Percentiles rank a stretch among this genome's conserved stretches.
Conservation (phyloP, 2,329 filamentous ascomycete species). For the Aplosporella prunicola region DNA sequence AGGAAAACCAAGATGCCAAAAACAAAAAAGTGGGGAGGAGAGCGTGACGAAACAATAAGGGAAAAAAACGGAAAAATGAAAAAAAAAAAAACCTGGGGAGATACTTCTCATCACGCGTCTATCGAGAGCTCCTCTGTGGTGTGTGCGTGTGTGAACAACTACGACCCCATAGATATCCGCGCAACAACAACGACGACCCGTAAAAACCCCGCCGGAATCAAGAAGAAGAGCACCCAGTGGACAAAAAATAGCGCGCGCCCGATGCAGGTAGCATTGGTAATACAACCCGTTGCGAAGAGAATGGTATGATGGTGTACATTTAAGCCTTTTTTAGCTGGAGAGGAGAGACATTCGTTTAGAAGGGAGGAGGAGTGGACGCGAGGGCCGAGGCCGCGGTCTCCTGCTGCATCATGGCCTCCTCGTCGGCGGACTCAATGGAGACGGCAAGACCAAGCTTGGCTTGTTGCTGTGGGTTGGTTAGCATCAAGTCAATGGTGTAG, state of each 20-base stretch:
- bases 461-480: slow-evolving; percentile 57
- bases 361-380: slow-evolving; percentile 26
- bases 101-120: too few relatives aligned
- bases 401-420: slow-evolving; percentile 33
- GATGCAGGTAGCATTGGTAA: slow-evolving; percentile 10
- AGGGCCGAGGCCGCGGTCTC: slow-evolving; percentile 22
- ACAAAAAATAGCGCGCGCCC: slow-evolving; percentile 4
- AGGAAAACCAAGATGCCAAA: too few relatives aligned
- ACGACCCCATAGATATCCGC: too few relatives aligned
- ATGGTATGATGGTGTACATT: slow-evolving; percentile 6
- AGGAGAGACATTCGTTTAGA: slow-evolving; percentile 21
- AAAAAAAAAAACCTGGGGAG: too few relatives aligned
- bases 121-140: too few relatives aligned
- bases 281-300: slow-evolving; percentile 6
- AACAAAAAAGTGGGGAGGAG: too few relatives aligned
- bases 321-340: neutral
- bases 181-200: too few relatives aligned
- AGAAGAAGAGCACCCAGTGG: neutral
- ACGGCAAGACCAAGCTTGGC: slow-evolving; percentile 92
- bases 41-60: too few relatives aligned
- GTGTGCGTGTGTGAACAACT: too few relatives aligned
- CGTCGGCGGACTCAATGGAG: slow-evolving; percentile 44
- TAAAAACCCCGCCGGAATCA: too few relatives aligned
- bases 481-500: slow-evolving; percentile 6
- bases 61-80: too few relatives aligned